Conservation (phyloP, 2,329 filamentous ascomycete species). For the Chrysoporthe cubensis region DNA sequence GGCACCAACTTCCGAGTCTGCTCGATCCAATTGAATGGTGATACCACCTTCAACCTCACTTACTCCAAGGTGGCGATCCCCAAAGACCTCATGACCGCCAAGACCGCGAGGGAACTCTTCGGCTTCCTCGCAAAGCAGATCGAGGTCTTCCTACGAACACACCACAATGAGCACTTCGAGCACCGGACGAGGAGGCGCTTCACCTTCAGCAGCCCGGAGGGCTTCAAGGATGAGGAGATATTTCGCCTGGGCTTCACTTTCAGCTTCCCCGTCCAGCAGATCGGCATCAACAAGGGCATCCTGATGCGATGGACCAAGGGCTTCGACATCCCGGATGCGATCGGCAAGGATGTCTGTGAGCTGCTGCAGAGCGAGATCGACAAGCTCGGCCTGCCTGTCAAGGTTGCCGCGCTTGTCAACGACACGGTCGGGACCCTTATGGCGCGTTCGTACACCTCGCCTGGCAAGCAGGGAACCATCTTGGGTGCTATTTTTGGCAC, state of each 20-base stretch:
- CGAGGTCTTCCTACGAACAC: conserved; percentile 80
- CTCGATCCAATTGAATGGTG: conserved; percentile 89
- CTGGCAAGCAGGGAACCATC: conserved; percentile 81
- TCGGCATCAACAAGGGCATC: conserved; percentile 92
- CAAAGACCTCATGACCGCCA: conserved; percentile 84
- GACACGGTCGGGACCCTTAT: conserved; percentile 97
- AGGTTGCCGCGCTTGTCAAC: conserved; percentile 94
- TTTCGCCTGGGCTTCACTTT: conserved; percentile 99
- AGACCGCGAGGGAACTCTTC: conserved; percentile 86
- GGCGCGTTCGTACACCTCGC: conserved; percentile 94
- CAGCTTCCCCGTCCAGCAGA: conserved; percentile 93
- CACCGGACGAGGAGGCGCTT: conserved; percentile 67
- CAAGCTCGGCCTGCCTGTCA: conserved; percentile 81
- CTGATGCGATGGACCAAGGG: conserved; percentile 98
- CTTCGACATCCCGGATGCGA: conserved; percentile 92
- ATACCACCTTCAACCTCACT: conserved; percentile 91
- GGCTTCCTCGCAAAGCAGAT: conserved; percentile 92
- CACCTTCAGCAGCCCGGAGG: conserved; percentile 61
- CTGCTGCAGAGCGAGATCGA: conserved; percentile 90
- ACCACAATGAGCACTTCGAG: conserved; percentile 87
- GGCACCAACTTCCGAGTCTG: conserved; percentile 99
- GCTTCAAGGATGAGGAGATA: conserved; percentile 72
- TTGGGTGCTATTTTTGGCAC: conserved; percentile 98
- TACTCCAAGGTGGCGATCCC: conserved; percentile 94
- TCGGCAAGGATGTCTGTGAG: conserved; percentile 93